Base-by-base conservation (phyloP, 345 rosid species). In the Hibiscus mutabilis region DNA sequence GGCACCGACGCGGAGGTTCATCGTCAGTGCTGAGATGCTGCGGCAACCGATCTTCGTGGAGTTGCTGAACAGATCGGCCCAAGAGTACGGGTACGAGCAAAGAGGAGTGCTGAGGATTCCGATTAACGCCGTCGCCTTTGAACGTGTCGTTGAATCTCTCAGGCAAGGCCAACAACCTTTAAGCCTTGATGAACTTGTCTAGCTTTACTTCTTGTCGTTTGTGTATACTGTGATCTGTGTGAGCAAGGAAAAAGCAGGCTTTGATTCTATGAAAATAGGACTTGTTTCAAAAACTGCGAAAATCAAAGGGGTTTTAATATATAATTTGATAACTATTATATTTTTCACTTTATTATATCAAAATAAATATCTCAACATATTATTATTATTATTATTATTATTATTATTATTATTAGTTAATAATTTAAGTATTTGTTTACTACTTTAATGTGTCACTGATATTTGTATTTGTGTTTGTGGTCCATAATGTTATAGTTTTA, bases 41-140 rank as follows among this genome's bases (percentile, higher is more conserved):
- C 31, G 49, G 35, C 60, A 70, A 58, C 78, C 74, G 24, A 57
- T 63, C 65, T 75, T 75, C 65, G 19, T 53, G n/a, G 74, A 60
- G 10, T 61, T 75, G 27, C 66, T 75, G 3, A 56, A 75, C 33
- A 51, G 49, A 19, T 70, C 74, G 6, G 70, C 74, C 31, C 74
- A 70, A 35, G 78, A 75, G 51, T 75, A 61, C 25, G 78, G 78
- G n/a, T 75, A 70, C 66, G 74, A 53, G 37, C 78, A 70, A 60
- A 64, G 21, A 7, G 78, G 78, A 33, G 78, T 70, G 31, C 57
- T 75, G 40, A 59, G 74, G 70, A 75, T 75, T 47, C 78, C 78
- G 12, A 37, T 62, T 37, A 58, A 44, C 65, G 78, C 46, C 15
- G 19, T 40, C 13, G 70, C 64, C 4, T 75, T 75, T 62, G 70